A percentile compares a stretch with the other conserved stretches of the same genome.
Evolutionary conservation across 768 basidiomycete species (phyloP).

Genomic region (Termitomyces titanicus): DNA sequence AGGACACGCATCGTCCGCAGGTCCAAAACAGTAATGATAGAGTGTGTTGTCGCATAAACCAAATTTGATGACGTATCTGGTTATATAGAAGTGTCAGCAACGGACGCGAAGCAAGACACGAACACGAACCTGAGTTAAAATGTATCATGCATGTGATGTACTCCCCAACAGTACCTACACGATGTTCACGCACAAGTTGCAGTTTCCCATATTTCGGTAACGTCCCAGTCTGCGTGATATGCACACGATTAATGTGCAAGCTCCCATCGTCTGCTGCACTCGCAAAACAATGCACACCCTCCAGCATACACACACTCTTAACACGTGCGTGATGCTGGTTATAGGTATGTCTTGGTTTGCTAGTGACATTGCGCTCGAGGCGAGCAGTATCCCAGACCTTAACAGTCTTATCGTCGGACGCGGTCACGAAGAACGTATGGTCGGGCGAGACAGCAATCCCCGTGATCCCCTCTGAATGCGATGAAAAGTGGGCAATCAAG

Average conservation of each 20-base stretch:
- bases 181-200: constrained; percentile 78
- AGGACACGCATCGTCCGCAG: constrained; percentile 79
- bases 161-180: constrained; percentile 68
- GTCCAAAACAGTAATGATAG: constrained; percentile 72
- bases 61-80: constrained; percentile 74
- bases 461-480: constrained; percentile 79
- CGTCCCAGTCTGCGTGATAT: constrained; percentile 60
- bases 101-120: not conserved
- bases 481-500: constrained; percentile 79
- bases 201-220: constrained; percentile 83
- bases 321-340: constrained; percentile 56
- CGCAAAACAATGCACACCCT: constrained; percentile 86
- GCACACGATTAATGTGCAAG: constrained; percentile 80
- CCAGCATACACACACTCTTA: constrained; percentile 74
- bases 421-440: constrained; percentile 90
- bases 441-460: constrained; percentile 88
- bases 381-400: constrained; percentile 91
- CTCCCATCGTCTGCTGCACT: constrained; percentile 84
- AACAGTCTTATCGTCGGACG: constrained; percentile 91
- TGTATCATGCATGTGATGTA: constrained; percentile 84
- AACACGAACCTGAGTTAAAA: constrained; percentile 63
- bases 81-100: not conserved
- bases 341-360: constrained; percentile 73
- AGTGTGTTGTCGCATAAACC: constrained; percentile 82
- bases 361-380: constrained; percentile 92